Evolutionary conservation across 257 asterid genomes (phyloP).

Genomic region (Solanum dulcamara): DNA sequence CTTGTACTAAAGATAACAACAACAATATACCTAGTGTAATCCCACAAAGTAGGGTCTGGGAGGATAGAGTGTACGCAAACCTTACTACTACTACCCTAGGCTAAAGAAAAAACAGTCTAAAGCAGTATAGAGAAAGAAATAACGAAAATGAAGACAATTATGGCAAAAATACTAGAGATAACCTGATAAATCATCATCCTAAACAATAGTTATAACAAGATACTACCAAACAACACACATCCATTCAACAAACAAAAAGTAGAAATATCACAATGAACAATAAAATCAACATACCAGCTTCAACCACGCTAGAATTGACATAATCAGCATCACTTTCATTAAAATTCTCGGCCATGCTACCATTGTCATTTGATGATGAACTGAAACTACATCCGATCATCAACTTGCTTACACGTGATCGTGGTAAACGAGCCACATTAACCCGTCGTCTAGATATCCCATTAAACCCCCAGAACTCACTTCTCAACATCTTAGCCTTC

Average conservation of each 20-base stretch:
- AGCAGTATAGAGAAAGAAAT: too few relatives aligned
- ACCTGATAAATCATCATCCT: too few relatives aligned
- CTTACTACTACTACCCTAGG: background rate
- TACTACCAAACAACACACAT: background rate
- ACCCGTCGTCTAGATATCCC: slow-evolving; percentile 7
- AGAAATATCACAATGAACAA: background rate
- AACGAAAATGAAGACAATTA: too few relatives aligned
- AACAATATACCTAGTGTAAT: too few relatives aligned
- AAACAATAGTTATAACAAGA: too few relatives aligned
- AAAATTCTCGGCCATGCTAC: slow-evolving; percentile 70
- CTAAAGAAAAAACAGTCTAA: too few relatives aligned
- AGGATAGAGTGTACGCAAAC: too few relatives aligned
- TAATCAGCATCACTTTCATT: slow-evolving; percentile 70
- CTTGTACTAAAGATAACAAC: background rate
- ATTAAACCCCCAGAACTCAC: slow-evolving; percentile 44
- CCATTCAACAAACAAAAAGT: background rate
- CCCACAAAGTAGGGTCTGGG: too few relatives aligned
- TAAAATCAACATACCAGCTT: slow-evolving; percentile 56
- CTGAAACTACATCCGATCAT: slow-evolving; percentile 54
- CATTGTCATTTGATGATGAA: slow-evolving; percentile 83
- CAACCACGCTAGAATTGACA: slow-evolving; percentile 74
- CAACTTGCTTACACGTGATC: slow-evolving; percentile 16
- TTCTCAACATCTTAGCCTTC: slow-evolving; percentile 35
- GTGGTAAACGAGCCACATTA: slow-evolving; percentile 9
- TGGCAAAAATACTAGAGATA: too few relatives aligned